phyloP scores from a whole-genome alignment of 208 protist genomes.

The Tetramitus jugosus region DNA sequence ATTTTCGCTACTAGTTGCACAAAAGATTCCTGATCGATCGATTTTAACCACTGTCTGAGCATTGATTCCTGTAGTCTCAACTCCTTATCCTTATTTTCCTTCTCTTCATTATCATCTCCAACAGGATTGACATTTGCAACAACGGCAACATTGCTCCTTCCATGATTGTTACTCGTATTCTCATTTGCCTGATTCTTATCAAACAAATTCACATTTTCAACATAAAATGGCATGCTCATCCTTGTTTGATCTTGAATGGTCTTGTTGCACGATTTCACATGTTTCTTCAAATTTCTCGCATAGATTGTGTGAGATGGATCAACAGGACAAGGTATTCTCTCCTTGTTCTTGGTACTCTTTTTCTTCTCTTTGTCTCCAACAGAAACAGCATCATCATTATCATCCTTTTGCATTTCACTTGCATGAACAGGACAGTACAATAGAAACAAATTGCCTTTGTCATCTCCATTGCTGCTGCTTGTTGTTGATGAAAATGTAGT shows the following conservation, averaged over 20 bases:
- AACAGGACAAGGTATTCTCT: not conserved
- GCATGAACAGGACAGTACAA: not conserved
- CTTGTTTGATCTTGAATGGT: not conserved
- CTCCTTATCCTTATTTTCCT: no score
- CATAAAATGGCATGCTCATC: not conserved
- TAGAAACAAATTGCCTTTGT: not conserved
- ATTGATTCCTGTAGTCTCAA: not conserved
- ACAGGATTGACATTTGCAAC: no score
- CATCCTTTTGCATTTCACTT: not conserved
- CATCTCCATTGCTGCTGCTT: no score
- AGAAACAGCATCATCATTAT: not conserved
- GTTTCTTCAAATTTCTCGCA: not conserved
- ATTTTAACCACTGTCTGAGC: not conserved
- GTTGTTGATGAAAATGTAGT: no score
- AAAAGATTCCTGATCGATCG: not conserved
- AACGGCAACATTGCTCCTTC: no score
- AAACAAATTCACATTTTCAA: no score
- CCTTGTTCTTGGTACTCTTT: not conserved
- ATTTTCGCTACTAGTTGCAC: not conserved
- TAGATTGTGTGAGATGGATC: not conserved
- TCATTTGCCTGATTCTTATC: no score
- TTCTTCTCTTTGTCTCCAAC: no score
- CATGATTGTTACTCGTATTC: no score
- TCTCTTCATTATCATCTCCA: no score
- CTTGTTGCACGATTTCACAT: not conserved